A percentile compares a stretch with the other conserved stretches of the same genome.
Conservation (phyloP, 1,139 yeast species). For the Saccharomyces pastorianus region DNA sequence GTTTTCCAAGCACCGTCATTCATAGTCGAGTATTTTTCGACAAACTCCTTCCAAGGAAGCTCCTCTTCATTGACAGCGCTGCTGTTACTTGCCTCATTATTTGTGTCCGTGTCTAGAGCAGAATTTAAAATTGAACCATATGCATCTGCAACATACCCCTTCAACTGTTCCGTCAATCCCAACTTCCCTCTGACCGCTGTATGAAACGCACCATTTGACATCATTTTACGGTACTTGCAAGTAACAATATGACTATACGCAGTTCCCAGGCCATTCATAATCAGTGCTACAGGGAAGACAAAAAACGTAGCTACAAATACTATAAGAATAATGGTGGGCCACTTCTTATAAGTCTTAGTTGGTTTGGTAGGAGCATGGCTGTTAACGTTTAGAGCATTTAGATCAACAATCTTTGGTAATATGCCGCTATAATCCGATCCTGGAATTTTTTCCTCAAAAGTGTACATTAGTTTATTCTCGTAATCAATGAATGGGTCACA, state of each 20-base stretch:
- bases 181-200: slow-evolving; percentile 14
- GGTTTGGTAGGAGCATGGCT: background rate
- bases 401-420: slow-evolving; percentile 51
- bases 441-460: slow-evolving; percentile 27
- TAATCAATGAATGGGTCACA: slow-evolving; percentile 40
- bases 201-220: slow-evolving; percentile 19
- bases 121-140: slow-evolving; percentile 16
- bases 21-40: slow-evolving; percentile 19
- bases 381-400: slow-evolving; percentile 23
- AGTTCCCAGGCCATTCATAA: slow-evolving; percentile 26
- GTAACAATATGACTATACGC: slow-evolving; percentile 26
- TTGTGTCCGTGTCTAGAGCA: slow-evolving; percentile 9
- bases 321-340: slow-evolving; percentile 8
- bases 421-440: slow-evolving; percentile 11
- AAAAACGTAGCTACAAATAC: slow-evolving; percentile 13
- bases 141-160: slow-evolving; percentile 18
- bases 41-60: slow-evolving; percentile 22
- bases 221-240: slow-evolving; percentile 18
- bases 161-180: slow-evolving; percentile 18
- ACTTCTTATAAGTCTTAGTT: slow-evolving; percentile 1
- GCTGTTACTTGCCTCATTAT: slow-evolving; percentile 1
- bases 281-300: slow-evolving; percentile 23
- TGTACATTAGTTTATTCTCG: slow-evolving; percentile 28
- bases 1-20: slow-evolving; percentile 10
- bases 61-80: slow-evolving; percentile 51